phyloP scores from a whole-genome alignment of 768 basidiomycete genomes.

The Aureoboletus auriporus region DNA sequence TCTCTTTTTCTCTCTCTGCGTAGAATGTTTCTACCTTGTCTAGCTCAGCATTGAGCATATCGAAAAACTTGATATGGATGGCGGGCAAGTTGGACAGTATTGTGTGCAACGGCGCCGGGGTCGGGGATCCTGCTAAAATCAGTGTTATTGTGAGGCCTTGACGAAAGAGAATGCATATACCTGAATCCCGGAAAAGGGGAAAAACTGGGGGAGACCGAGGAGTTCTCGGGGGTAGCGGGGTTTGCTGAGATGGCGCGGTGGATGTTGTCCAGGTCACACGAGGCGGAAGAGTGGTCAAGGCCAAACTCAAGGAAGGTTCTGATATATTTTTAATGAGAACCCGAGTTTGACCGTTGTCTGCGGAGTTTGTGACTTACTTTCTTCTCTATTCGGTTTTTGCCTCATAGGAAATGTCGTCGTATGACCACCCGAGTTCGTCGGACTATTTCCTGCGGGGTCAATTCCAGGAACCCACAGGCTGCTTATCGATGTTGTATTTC shows the following conservation, averaged over 20 bases:
- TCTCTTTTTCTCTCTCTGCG: constrained; percentile 60
- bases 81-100: constrained; percentile 54
- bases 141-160: neutral
- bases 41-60: constrained; percentile 68
- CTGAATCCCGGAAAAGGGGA: constrained; percentile 14
- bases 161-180: neutral
- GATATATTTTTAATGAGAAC: neutral
- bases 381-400: constrained; percentile 2
- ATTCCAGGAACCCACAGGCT: neutral
- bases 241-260: constrained; percentile 13
- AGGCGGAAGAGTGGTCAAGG: constrained; percentile 6
- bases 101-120: constrained; percentile 38
- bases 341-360: too few species aligned
- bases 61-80: constrained; percentile 67
- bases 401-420: neutral
- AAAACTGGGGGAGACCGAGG: constrained; percentile 9
- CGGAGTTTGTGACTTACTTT: neutral
- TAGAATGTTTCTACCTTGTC: constrained; percentile 88
- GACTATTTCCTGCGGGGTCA: neutral
- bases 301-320: constrained; percentile 16
- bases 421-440: neutral
- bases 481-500: constrained; percentile 1
- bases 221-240: constrained; percentile 4
- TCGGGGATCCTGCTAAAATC: constrained; percentile 5
- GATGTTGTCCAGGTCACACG: constrained; percentile 6